Evolutionary conservation across 345 rosid genomes (phyloP).

Genomic region (Turnera subulata): DNA sequence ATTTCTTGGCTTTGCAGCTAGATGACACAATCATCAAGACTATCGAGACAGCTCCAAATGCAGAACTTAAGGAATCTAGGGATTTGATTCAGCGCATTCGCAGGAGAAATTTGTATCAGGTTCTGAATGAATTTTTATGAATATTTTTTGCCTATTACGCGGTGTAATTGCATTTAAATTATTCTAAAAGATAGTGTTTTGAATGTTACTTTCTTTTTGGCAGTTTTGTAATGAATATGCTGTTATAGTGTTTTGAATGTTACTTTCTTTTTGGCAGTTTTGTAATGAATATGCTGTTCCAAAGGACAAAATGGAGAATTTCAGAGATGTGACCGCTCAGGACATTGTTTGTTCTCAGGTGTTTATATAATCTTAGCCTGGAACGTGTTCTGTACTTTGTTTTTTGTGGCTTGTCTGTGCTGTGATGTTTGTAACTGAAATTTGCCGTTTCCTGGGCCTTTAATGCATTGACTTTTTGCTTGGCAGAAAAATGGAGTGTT

Average conservation of each 20-base stretch:
- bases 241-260: slow-evolving; percentile 26
- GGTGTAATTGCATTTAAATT: neutral
- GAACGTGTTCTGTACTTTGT: neutral
- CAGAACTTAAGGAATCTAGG: slow-evolving; percentile 69
- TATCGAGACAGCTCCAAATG: slow-evolving; percentile 73
- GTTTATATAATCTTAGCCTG: neutral
- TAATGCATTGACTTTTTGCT: neutral
- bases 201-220: slow-evolving; percentile 14
- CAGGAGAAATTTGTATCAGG: slow-evolving; percentile 86
- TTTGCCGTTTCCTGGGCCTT: neutral
- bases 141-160: neutral
- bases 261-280: slow-evolving; percentile 49
- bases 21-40: slow-evolving; percentile 82
- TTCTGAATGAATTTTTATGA: slow-evolving; percentile 11
- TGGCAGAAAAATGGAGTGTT: slow-evolving; percentile 58
- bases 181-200: neutral
- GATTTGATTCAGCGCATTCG: slow-evolving; percentile 80
- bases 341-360: slow-evolving; percentile 97
- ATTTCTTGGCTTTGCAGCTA: slow-evolving; percentile 47
- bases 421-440: neutral
- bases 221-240: slow-evolving; percentile 98
- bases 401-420: neutral
- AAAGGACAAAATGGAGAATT: slow-evolving; percentile 70
- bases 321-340: slow-evolving; percentile 71
- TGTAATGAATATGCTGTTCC: slow-evolving; percentile 97